Percentiles rank a stretch among this genome's conserved stretches.
Evolutionary conservation across 2,329 filamentous ascomycete genomes (phyloP).

Genomic region (Sporothrix pseudoabietina): DNA sequence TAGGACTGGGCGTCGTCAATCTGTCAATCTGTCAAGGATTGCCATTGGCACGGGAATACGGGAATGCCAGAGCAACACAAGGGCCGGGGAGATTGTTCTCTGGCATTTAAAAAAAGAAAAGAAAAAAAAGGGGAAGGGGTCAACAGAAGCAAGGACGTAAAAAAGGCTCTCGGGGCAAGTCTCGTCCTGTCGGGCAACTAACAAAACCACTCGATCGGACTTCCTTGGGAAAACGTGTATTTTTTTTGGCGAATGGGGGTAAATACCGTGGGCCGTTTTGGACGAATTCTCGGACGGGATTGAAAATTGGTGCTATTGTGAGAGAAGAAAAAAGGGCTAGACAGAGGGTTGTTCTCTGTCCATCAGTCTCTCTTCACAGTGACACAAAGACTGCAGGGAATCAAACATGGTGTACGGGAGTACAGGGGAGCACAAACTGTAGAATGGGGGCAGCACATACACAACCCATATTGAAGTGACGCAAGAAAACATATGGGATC

Average conservation of each 20-base stretch:
- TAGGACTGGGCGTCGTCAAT: neutral
- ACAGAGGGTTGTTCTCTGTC: neutral
- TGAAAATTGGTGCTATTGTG: neutral
- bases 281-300: neutral
- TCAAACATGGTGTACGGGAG: neutral
- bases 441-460: neutral
- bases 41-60: neutral
- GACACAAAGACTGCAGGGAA: slow-evolving; percentile 17
- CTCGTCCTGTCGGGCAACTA: slow-evolving; percentile 8
- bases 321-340: no score
- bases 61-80: neutral
- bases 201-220: neutral
- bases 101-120: neutral
- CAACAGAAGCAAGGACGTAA: neutral
- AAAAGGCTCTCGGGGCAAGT: neutral
- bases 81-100: no score
- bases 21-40: slow-evolving; percentile 6
- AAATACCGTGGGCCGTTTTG: neutral
- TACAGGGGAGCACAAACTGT: neutral
- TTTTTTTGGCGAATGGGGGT: neutral
- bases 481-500: neutral
- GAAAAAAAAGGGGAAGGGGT: no score
- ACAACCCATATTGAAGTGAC: slow-evolving; percentile 12
- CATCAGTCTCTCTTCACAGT: neutral
- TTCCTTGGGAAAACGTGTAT: neutral